Conservation (phyloP, 2,329 filamentous ascomycete species). For the Drechslerella coelobrocha region DNA sequence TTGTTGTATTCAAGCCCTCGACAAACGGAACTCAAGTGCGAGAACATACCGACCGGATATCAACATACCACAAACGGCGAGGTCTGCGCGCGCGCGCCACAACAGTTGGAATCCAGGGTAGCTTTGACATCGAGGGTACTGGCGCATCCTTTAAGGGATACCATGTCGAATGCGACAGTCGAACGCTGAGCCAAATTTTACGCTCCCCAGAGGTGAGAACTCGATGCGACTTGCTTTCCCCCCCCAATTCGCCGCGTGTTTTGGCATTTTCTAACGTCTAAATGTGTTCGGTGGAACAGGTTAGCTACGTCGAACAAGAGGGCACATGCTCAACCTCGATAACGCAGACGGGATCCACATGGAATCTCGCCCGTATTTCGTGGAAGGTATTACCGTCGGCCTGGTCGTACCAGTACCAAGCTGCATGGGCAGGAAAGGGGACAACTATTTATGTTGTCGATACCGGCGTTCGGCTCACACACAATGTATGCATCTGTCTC, state of each 20-base stretch:
- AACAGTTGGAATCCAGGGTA: slow-evolving; percentile 10
- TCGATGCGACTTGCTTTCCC: not conserved
- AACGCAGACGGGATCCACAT: slow-evolving; percentile 54
- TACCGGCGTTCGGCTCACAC: slow-evolving; percentile 56
- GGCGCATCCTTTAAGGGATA: slow-evolving; percentile 28
- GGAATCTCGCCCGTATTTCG: slow-evolving; percentile 65
- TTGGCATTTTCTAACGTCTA: not conserved
- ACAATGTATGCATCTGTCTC: slow-evolving; percentile 23
- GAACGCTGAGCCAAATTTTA: slow-evolving; percentile 26
- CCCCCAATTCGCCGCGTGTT: not conserved
- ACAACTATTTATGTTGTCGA: slow-evolving; percentile 58
- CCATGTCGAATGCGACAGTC: slow-evolving; percentile 8
- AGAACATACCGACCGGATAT: slow-evolving; percentile 23
- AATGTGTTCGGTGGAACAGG: slow-evolving; percentile 6
- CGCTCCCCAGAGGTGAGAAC: slow-evolving; percentile 21
- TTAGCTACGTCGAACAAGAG: slow-evolving; percentile 30
- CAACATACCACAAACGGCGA: slow-evolving; percentile 4
- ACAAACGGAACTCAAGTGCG: slow-evolving; percentile 55
- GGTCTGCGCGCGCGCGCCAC: not conserved
- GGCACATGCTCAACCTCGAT: not conserved
- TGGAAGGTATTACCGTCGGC: slow-evolving; percentile 56
- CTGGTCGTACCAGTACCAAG: slow-evolving; percentile 56
- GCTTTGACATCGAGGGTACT: slow-evolving; percentile 9
- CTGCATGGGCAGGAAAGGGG: slow-evolving; percentile 55
- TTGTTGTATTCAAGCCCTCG: slow-evolving; percentile 68